phyloP scores from a whole-genome alignment of 768 basidiomycete species.

The Kwoniella sp. region DNA sequence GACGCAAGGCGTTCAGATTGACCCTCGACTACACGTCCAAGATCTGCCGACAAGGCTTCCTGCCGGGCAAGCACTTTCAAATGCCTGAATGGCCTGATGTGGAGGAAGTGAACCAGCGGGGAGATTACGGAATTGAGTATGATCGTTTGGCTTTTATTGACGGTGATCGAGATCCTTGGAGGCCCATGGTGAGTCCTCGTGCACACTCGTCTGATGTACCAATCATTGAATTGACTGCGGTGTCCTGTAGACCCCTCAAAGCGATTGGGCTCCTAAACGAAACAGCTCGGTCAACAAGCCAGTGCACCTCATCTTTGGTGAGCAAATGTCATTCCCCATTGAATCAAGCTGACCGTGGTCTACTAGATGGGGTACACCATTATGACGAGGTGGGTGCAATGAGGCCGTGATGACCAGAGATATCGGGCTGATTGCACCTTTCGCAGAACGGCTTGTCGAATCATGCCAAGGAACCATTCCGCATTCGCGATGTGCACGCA shows the following conservation, averaged over 20 bases:
- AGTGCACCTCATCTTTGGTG: constrained; percentile 73
- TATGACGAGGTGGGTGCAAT: constrained; percentile 42
- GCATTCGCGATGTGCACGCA: constrained; percentile 73
- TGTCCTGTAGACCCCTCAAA: constrained; percentile 43
- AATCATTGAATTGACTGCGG: background rate
- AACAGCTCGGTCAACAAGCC: constrained; percentile 69
- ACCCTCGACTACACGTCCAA: constrained; percentile 68
- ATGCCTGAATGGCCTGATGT: constrained; percentile 75
- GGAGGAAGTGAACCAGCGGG: constrained; percentile 72
- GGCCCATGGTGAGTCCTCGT: constrained; percentile 57
- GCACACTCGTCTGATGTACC: background rate
- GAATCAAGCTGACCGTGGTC: constrained; percentile 2
- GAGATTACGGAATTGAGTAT: constrained; percentile 75
- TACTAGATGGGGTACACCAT: constrained; percentile 48
- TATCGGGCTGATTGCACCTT: constrained; percentile 1
- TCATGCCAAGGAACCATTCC: constrained; percentile 62
- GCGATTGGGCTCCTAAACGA: constrained; percentile 57
- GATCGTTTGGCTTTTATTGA: constrained; percentile 77
- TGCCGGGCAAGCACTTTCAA: constrained; percentile 67
- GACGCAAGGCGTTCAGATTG: too few relatives aligned
- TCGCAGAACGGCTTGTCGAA: constrained; percentile 65
- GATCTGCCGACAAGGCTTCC: constrained; percentile 61
- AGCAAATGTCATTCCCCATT: background rate
- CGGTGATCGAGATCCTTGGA: constrained; percentile 69
- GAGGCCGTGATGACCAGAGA: background rate